Conservation (phyloP, 441 rosid genomes). For the Aleurites moluccanus region DNA sequence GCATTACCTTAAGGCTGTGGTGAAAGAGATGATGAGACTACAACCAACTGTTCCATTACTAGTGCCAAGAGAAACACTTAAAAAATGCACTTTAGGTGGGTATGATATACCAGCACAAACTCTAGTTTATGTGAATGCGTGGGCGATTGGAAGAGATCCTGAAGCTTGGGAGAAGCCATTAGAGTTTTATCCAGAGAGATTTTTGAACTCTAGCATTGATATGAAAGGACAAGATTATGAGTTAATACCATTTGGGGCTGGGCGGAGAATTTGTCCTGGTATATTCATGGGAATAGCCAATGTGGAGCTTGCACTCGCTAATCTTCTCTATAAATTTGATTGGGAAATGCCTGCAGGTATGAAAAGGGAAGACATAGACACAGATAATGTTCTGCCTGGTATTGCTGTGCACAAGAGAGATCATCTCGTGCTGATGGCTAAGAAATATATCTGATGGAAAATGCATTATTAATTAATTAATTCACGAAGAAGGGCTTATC, state of each 20-base stretch:
- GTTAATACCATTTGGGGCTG: slow-evolving; percentile 34
- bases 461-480: no score
- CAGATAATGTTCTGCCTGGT: slow-evolving; percentile 21
- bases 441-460: background rate
- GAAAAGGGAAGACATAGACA: slow-evolving; percentile 26
- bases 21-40: slow-evolving; percentile 45
- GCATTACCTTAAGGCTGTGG: slow-evolving; percentile 34
- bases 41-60: slow-evolving; percentile 43
- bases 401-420: slow-evolving; percentile 25
- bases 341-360: slow-evolving; percentile 33
- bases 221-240: slow-evolving; percentile 30
- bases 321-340: slow-evolving; percentile 32
- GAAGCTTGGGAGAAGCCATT: slow-evolving; percentile 36
- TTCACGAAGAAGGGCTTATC: no score
- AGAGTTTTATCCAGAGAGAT: slow-evolving; percentile 43
- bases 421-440: slow-evolving; percentile 26
- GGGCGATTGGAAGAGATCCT: slow-evolving; percentile 44
- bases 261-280: slow-evolving; percentile 36
- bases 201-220: slow-evolving; percentile 27
- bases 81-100: slow-evolving; percentile 30
- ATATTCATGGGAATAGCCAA: slow-evolving; percentile 22
- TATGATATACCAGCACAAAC: slow-evolving; percentile 35
- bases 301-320: slow-evolving; percentile 33
- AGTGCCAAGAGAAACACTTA: slow-evolving; percentile 35
- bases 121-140: slow-evolving; percentile 37